Evolutionary conservation across 1,139 yeast species (phyloP), one percentile per base, ranked within the genome.

Genomic region (Zygotorulaspora mrakii): DNA sequence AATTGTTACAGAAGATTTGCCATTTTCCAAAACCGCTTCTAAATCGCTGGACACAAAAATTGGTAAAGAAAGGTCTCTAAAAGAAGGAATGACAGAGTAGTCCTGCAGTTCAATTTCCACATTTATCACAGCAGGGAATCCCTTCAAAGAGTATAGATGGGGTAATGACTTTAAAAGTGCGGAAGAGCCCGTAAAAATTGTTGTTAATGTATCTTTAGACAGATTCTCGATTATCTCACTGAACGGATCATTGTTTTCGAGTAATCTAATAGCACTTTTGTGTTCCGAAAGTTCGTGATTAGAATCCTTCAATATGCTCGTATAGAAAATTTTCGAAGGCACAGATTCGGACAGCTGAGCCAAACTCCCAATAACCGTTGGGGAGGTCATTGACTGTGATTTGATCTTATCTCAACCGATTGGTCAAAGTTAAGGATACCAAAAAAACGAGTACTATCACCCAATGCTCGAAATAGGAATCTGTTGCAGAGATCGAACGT

Each of bases 61-160:
- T 8, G 80, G 75, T 49, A 71, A 73, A 13, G 78, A 77, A 36
- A 82, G 69, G 61, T 86, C 94, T 57, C 89, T 78, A 51, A 85
- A 69, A 8, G 86, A 75, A 11, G 89, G 70, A 23, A 85, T 74
- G 22, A 76, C 67, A 7, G 83, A 74, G 59, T 70, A 85, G 59
- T 87, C 95, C 48, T 70, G 70, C 41, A 68, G 63, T 28, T 67
- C 46, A 45, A 83, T 62, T 48, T 77, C 77, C 32, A 80, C 79
- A 53, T 81, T 85, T 40, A 83, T 64, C 9, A 84, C 83, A 18
- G 75, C 70, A 2, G 76, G 70, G 20, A 60, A 52, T 10, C 62
- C 49, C 25, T 68, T 65, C 49, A 81, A 70, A 27, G 66, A 62
- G 5, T 77, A 67, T 32, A 86, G 69, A 38, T 72, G 70, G 10